These are phyloP conservation scores for Paratinospora sagittata DNA, from an alignment of 164 flowering plant species.

Conservation along the genomic window DNA sequence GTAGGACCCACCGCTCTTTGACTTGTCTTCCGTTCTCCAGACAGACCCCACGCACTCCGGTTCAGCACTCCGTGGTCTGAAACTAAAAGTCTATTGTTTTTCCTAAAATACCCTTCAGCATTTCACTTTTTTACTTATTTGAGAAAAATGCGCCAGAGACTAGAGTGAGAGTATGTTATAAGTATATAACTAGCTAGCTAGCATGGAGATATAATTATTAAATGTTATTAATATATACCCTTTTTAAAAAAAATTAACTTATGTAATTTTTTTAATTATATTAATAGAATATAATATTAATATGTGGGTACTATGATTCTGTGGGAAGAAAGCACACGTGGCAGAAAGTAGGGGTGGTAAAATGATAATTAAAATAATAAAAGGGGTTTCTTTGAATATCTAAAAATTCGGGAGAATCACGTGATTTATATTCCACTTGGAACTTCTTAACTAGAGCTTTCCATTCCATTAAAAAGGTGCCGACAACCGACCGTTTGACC, in stretches of 20 bases:
- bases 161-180: no score
- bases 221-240: no score
- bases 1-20: not conserved
- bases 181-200: no score
- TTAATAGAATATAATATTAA: no score
- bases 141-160: no score
- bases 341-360: not conserved
- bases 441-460: not conserved
- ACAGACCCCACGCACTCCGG: not conserved
- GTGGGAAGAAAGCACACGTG: not conserved
- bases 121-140: not conserved
- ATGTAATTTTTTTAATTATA: no score
- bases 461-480: not conserved
- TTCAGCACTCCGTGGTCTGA: not conserved
- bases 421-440: not conserved
- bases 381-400: not conserved
- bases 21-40: not conserved
- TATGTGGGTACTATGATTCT: not conserved
- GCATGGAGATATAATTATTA: no score
- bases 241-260: no score
- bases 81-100: not conserved
- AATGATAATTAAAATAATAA: not conserved
- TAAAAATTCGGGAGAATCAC: not conserved
- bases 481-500: slow-evolving; percentile 4
- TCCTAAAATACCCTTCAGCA: not conserved